Percentiles rank a stretch among this genome's conserved stretches.
These are phyloP conservation scores for Parsonsia alboflavescens DNA, from an alignment of 257 asterid species.

Conservation along the genomic window DNA sequence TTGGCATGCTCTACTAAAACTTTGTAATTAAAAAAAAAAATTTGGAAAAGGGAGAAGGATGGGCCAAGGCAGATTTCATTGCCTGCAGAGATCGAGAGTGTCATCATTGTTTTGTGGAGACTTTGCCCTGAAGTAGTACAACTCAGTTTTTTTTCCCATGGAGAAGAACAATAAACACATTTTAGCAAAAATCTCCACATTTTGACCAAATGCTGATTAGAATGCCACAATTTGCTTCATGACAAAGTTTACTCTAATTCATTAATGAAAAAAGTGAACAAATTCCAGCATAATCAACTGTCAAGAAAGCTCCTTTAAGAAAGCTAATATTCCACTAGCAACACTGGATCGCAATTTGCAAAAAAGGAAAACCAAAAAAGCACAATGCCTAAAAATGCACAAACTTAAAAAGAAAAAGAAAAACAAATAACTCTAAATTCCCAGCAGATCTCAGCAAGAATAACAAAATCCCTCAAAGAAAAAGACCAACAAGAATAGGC, in stretches of 20 bases:
- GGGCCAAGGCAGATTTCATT: not conserved
- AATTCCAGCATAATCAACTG: not conserved
- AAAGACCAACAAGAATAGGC: not conserved
- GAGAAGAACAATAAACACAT: not conserved
- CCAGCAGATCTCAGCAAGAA: conserved; percentile 7
- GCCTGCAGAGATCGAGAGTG: not conserved
- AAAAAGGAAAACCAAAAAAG: not conserved
- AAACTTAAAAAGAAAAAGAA: not conserved
- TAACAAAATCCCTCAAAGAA: not conserved
- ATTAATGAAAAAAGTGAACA: not conserved
- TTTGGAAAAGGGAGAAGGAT: not conserved
- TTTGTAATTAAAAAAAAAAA: not conserved
- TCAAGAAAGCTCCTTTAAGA: not conserved
- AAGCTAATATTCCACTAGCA: not conserved
- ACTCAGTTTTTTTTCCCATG: not conserved
- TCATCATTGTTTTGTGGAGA: not conserved
- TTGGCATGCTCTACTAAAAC: not conserved
- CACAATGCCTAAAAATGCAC: not conserved
- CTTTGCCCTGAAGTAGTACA: not conserved
- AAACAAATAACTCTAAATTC: not conserved
- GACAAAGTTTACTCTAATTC: not conserved
- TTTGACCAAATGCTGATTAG: not conserved
- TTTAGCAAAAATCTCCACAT: not conserved
- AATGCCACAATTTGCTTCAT: not conserved
- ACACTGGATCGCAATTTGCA: not conserved